Conservation (phyloP, 2,329 filamentous ascomycete genomes). For the Aphanocladium album region DNA sequence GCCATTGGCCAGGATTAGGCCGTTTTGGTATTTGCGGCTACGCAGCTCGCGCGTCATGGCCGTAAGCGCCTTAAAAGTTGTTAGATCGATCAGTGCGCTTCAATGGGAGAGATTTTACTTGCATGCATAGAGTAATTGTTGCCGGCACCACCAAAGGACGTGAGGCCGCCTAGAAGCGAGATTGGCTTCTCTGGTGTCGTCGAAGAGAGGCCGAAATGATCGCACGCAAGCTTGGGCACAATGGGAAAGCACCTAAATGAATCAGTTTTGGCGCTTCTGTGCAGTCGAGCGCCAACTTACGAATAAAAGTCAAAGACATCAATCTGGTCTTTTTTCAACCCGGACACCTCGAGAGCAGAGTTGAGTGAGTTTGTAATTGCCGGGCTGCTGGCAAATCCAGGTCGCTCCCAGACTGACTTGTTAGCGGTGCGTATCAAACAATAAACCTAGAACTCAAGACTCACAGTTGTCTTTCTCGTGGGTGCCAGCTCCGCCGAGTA, state of each 20-base stretch:
- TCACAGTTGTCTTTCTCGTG: constrained; percentile 51
- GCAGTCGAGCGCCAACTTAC: constrained; percentile 25
- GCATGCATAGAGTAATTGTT: constrained; percentile 70
- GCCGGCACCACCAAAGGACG: constrained; percentile 64
- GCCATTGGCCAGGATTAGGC: constrained; percentile 60
- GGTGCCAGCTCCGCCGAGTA: constrained; percentile 59
- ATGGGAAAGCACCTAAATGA: constrained; percentile 60
- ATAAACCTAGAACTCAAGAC: background rate
- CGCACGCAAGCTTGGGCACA: constrained; percentile 60
- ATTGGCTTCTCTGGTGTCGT: constrained; percentile 43
- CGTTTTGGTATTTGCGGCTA: constrained; percentile 38
- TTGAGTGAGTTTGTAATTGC: constrained; percentile 55
- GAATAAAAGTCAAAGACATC: constrained; percentile 62
- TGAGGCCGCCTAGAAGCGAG: constrained; percentile 60
- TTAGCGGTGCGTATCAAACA: background rate
- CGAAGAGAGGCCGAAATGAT: constrained; percentile 52
- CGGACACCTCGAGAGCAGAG: constrained; percentile 43
- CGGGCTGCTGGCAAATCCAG: constrained; percentile 52
- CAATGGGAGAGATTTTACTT: constrained; percentile 31
- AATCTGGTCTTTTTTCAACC: constrained; percentile 44
- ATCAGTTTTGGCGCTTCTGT: background rate
- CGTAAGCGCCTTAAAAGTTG: constrained; percentile 34
- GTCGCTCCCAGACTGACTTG: constrained; percentile 54
- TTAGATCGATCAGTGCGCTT: background rate
- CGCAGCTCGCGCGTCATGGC: constrained; percentile 52